phyloP scores from a whole-genome alignment of 2,329 filamentous ascomycete genomes.

The Verticillium nubilum region DNA sequence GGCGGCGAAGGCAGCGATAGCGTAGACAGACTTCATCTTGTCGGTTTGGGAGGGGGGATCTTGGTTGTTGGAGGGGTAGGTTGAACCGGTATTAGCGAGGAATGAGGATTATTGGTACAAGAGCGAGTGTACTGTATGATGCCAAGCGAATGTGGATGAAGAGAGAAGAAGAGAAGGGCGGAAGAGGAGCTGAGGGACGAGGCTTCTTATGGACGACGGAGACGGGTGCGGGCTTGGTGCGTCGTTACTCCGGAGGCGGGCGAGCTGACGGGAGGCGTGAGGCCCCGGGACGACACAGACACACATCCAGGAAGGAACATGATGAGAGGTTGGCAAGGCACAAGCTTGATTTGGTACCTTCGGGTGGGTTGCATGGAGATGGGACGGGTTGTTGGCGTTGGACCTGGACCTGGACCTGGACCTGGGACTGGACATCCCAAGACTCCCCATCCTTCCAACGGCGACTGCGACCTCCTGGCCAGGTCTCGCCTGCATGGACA shows the following conservation, averaged over 20 bases:
- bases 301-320: background rate
- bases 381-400: background rate
- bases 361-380: background rate
- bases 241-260: background rate
- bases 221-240: background rate
- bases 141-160: constrained; percentile 4
- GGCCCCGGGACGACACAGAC: background rate
- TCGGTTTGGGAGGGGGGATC: constrained; percentile 1
- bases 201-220: constrained; percentile 8
- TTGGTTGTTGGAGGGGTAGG: constrained; percentile 5
- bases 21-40: constrained; percentile 15
- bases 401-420: background rate
- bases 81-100: constrained; percentile 4
- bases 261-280: background rate
- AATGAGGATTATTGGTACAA: constrained; percentile 4
- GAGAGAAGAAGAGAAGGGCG: background rate
- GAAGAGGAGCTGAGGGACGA: constrained; percentile 2
- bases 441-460: background rate
- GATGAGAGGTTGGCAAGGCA: background rate
- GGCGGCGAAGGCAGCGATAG: constrained; percentile 24
- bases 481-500: background rate
- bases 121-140: constrained; percentile 4
- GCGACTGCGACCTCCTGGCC: background rate
- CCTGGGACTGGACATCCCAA: background rate
- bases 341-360: background rate